Conservation (phyloP, 2,329 filamentous ascomycete species). For the Pyrenophora teres region DNA sequence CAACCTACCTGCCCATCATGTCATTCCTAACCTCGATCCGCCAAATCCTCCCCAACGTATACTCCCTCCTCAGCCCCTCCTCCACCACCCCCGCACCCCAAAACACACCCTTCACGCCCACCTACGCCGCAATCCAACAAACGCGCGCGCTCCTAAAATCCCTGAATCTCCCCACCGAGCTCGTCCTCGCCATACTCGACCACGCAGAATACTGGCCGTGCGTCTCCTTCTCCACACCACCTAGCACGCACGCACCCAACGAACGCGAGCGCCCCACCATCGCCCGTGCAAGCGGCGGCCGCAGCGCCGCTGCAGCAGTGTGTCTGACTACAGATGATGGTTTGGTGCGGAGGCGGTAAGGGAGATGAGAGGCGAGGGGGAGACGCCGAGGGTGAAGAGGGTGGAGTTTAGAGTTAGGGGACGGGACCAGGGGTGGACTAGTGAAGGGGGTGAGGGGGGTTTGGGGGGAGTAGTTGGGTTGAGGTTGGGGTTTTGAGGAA, state of each 20-base stretch:
- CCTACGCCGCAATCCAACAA: slow-evolving; percentile 31
- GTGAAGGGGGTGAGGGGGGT: slow-evolving; percentile 32
- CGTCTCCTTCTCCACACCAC: neutral
- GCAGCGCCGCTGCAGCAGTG: slow-evolving; percentile 16
- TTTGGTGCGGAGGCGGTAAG: slow-evolving; percentile 16
- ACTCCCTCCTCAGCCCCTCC: slow-evolving; percentile 20
- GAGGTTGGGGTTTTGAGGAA: slow-evolving; percentile 39
- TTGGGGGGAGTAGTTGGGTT: slow-evolving; percentile 39
- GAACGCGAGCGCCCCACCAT: neutral
- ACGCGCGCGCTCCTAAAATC: slow-evolving; percentile 29
- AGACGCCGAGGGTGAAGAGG: slow-evolving; percentile 27
- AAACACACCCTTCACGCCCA: slow-evolving; percentile 9
- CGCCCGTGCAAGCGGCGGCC: slow-evolving; percentile 6
- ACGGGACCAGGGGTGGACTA: slow-evolving; percentile 43
- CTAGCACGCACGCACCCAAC: neutral
- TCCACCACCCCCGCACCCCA: neutral
- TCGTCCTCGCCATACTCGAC: slow-evolving; percentile 37
- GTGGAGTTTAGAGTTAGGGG: slow-evolving; percentile 32
- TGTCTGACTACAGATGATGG: slow-evolving; percentile 19
- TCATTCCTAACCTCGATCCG: neutral
- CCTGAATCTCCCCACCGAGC: slow-evolving; percentile 35
- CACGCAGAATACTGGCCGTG: slow-evolving; percentile 33
- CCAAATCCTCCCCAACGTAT: neutral
- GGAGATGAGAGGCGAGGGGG: slow-evolving; percentile 9
- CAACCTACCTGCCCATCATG: neutral